These are phyloP conservation scores for Eutrema salsugineum DNA, from an alignment of 441 rosid species.

Conservation along the genomic window DNA sequence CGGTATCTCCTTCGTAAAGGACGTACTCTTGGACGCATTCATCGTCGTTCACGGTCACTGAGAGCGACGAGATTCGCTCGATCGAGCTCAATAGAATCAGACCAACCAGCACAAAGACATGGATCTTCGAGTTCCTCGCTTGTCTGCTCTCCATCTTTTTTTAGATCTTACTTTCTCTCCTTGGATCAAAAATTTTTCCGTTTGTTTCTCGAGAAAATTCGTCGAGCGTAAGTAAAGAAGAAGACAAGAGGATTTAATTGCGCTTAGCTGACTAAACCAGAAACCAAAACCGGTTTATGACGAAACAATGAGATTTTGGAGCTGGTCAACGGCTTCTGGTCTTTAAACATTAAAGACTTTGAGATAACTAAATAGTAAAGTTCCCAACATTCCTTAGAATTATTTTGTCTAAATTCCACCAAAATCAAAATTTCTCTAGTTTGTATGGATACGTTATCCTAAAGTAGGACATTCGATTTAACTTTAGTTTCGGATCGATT, in stretches of 20 bases:
- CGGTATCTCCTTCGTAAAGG: conserved; percentile 82
- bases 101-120: conserved; percentile 24
- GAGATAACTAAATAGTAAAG: background rate
- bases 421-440: background rate
- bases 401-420: background rate
- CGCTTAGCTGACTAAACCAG: conserved; percentile 11
- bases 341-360: background rate
- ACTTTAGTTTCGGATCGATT: background rate
- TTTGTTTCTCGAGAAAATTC: conserved; percentile 7
- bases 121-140: conserved; percentile 12
- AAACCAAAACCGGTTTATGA: conserved; percentile 13
- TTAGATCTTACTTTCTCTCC: conserved; percentile 12
- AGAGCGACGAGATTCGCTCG: conserved; percentile 55
- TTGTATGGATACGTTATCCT: background rate
- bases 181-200: background rate
- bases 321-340: conserved; percentile 10
- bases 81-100: conserved; percentile 41
- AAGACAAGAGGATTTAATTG: conserved; percentile 14
- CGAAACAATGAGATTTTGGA: background rate
- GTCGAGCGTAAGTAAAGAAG: background rate
- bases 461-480: background rate
- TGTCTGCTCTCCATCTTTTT: conserved; percentile 42
- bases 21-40: conserved; percentile 97
- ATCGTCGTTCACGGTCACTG: conserved; percentile 82
- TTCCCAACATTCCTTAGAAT: background rate